These are phyloP conservation scores for Salix exigua DNA, from an alignment of 345 rosid genomes.

Conservation along the genomic window DNA sequence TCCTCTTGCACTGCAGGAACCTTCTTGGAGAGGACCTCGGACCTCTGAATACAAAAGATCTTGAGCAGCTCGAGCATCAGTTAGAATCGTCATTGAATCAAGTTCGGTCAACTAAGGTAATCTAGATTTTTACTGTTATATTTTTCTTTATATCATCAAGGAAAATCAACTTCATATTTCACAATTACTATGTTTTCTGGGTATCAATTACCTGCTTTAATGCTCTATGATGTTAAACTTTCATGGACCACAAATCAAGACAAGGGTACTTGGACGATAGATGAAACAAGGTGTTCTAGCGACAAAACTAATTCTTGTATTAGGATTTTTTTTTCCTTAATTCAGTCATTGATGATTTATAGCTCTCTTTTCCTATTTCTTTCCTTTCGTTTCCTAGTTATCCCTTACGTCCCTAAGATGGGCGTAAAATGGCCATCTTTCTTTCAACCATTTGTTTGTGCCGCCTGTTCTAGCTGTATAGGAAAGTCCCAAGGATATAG, in stretches of 20 bases:
- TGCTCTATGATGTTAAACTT: neutral
- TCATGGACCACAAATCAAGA: neutral
- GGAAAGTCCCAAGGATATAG: too few relatives aligned
- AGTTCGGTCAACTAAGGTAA: constrained; percentile 87
- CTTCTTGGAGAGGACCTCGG: constrained; percentile 96
- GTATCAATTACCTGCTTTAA: neutral
- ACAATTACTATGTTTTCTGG: neutral
- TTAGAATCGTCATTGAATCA: constrained; percentile 78
- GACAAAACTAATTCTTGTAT: neutral
- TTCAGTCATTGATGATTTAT: neutral
- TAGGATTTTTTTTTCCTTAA: too few relatives aligned
- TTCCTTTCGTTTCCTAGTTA: too few relatives aligned
- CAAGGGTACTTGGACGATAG: neutral
- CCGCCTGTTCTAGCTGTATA: neutral
- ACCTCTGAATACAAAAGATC: constrained; percentile 79
- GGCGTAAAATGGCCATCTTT: neutral
- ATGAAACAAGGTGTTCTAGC: neutral
- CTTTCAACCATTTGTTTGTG: neutral
- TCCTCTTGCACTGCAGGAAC: constrained; percentile 43
- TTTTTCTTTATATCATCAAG: neutral
- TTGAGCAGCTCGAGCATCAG: constrained; percentile 94
- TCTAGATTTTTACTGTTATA: neutral
- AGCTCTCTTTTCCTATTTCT: too few relatives aligned
- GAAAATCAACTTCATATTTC: neutral
- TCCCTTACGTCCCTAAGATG: too few relatives aligned